Evolutionary conservation across 2,329 filamentous ascomycete genomes (phyloP).

Genomic region (Arthrobotrys sphaeroides): DNA sequence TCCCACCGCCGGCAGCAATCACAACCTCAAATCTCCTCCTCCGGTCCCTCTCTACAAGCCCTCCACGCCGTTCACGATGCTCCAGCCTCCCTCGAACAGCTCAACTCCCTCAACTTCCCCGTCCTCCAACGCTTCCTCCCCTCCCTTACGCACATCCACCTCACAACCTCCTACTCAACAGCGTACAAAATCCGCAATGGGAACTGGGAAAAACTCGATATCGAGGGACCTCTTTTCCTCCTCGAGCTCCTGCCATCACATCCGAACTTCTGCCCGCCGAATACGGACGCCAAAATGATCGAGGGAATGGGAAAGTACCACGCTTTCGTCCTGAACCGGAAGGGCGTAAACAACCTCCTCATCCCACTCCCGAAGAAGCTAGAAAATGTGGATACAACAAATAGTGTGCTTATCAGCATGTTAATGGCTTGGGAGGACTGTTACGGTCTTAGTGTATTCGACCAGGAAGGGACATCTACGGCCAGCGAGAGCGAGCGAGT

Average conservation of each 20-base stretch:
- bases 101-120: conserved; percentile 44
- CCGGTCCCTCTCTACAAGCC: conserved; percentile 36
- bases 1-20: conserved; percentile 40
- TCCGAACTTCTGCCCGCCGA: conserved; percentile 11
- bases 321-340: conserved; percentile 45
- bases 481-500: conserved; percentile 39
- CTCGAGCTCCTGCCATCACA: conserved; percentile 40
- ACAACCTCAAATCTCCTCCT: conserved; percentile 38
- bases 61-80: conserved; percentile 44
- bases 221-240: conserved; percentile 41
- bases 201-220: conserved; percentile 47
- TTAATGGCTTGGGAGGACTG: conserved; percentile 48
- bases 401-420: conserved; percentile 48
- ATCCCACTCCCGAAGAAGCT: conserved; percentile 43
- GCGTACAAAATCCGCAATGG: conserved; percentile 39
- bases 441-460: conserved; percentile 45
- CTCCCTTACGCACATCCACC: conserved; percentile 26
- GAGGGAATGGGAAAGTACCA: conserved; percentile 28
- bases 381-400: conserved; percentile 48
- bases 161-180: conserved; percentile 40
- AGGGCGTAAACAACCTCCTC: conserved; percentile 43
- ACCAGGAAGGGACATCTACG: conserved; percentile 43
- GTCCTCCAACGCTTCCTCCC: conserved; percentile 38
- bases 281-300: conserved; percentile 5
- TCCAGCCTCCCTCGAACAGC: conserved; percentile 35